Evolutionary conservation across 1,284 basidiomycete species (phyloP).

Genomic region (Cryptococcus maquisensis): DNA sequence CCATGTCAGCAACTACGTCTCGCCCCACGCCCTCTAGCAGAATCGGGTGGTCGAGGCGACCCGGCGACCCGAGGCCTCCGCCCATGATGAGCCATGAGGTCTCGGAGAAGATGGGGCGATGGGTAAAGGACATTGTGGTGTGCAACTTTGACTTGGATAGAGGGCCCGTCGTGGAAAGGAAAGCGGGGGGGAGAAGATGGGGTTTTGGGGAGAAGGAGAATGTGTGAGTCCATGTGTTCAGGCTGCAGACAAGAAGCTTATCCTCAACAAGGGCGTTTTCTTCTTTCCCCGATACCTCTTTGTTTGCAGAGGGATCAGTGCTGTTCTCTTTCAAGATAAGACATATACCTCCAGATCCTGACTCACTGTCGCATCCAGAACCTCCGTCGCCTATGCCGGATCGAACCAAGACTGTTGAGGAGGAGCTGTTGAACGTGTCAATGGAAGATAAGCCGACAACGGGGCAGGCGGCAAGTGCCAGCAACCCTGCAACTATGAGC

Average conservation of each 20-base stretch:
- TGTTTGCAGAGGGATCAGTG: constrained; percentile 59
- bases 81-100: constrained; percentile 53
- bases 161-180: constrained; percentile 72
- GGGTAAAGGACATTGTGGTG: constrained; percentile 73
- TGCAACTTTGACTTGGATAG: constrained; percentile 85
- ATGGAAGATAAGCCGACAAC: constrained; percentile 4
- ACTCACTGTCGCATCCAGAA: constrained; percentile 31
- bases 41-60: constrained; percentile 27
- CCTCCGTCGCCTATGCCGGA: constrained; percentile 41
- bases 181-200: constrained; percentile 64
- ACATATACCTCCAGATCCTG: constrained; percentile 54
- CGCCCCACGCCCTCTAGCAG: constrained; percentile 21
- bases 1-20: constrained; percentile 10
- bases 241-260: neutral
- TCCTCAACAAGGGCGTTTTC: constrained; percentile 72
- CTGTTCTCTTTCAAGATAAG: constrained; percentile 50
- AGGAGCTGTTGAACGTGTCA: constrained; percentile 7
- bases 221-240: constrained; percentile 58
- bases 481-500: constrained; percentile 6
- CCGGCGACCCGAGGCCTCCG: constrained; percentile 37
- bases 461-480: neutral
- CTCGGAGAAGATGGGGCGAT: constrained; percentile 59
- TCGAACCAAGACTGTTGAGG: constrained; percentile 11
- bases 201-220: constrained; percentile 69
- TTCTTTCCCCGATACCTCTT: constrained; percentile 83